Evolutionary conservation across 1,139 yeast species (phyloP), one percentile per base, ranked within the genome.

Genomic region (Sugiyamaella sp.): DNA sequence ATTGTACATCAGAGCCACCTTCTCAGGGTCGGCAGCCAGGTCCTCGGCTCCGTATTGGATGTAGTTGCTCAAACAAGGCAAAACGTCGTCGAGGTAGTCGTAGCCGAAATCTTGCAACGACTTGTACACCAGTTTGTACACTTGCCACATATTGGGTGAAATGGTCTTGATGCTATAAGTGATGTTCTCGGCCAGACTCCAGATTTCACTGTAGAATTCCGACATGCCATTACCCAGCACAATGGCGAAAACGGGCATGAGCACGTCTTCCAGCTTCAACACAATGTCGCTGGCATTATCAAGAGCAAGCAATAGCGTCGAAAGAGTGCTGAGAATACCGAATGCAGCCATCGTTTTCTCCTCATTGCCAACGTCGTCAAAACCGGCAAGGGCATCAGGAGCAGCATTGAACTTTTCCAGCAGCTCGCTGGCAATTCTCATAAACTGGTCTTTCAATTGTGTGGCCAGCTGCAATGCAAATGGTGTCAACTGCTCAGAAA

Each of bases 271-370:
- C 52, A 93, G 76, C 65, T 80, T 79, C 47, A 75, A 71, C 43
- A 91, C 79, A 53, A 88, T 79, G 24, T 83, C 89, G 21, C 76
- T 75, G 1, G 96, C 85, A 65, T 86, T 87, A 68, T 93, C 98
- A 69, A 93, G 84, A 10, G 96, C 87, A 56, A 90, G 71, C 49
- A 93, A 72, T n/a, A 93, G 86, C 0, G 97, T 89, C 49, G 89
- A 84, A 76, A 91, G 82, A 1, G 98, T 91, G 63, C 87, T 89
- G 62, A 93, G 74, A 27, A 90, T 79, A 32, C 98, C 97, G 46
- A 88, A 72, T 0, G 95, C 97, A 1, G 97, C 91, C 80, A 88
- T 84, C 29, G 86, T 84, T 70, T 91, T 93, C 60, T 89, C 97
- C 27, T 84, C 81, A 58, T 69, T 71, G 45, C 73, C 77, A 39